A percentile compares a stretch with the other conserved stretches of the same genome.
Conservation (phyloP, 2,329 filamentous ascomycete genomes). For the Nemania sp. region DNA sequence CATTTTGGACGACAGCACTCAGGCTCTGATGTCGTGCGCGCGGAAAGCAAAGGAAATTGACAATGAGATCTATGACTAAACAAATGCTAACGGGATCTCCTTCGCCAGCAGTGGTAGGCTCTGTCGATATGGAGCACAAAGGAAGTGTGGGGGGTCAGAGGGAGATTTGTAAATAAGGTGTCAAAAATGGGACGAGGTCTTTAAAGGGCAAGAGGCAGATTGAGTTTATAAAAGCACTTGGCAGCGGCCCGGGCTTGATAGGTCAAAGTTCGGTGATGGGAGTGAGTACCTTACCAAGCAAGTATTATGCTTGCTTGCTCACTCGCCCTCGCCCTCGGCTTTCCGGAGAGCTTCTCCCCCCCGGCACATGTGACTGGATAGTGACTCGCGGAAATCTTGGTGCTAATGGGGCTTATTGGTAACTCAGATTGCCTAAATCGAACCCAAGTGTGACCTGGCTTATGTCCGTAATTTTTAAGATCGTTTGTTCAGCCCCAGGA, state of each 20-base stretch:
- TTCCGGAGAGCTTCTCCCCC: not conserved
- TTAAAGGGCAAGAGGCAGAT: not conserved
- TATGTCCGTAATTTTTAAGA: not conserved
- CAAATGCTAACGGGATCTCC: not conserved
- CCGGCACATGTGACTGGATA: not conserved
- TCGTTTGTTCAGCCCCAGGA: conserved; percentile 7
- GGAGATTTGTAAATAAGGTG: not conserved
- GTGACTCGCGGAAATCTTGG: not conserved
- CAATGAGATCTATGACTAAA: conserved; percentile 2
- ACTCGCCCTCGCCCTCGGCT: conserved; percentile 11
- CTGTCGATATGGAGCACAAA: not conserved
- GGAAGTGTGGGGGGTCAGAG: not conserved
- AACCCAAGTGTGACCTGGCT: not conserved
- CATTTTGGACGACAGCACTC: conserved; percentile 44
- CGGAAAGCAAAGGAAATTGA: not conserved
- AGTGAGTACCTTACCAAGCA: conserved; percentile 7
- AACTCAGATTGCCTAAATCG: conserved; percentile 9
- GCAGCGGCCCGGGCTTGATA: conserved; percentile 30
- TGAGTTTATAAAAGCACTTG: conserved; percentile 41
- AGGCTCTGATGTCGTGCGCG: not conserved
- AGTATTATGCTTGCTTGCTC: conserved; percentile 16
- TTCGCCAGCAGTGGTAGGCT: not conserved
- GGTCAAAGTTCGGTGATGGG: conserved; percentile 19
- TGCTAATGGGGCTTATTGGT: not conserved
- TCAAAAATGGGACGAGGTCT: not conserved